These are phyloP conservation scores for Microdochium paspali DNA, from an alignment of 2,329 filamentous ascomycete species.

Conservation along the genomic window DNA sequence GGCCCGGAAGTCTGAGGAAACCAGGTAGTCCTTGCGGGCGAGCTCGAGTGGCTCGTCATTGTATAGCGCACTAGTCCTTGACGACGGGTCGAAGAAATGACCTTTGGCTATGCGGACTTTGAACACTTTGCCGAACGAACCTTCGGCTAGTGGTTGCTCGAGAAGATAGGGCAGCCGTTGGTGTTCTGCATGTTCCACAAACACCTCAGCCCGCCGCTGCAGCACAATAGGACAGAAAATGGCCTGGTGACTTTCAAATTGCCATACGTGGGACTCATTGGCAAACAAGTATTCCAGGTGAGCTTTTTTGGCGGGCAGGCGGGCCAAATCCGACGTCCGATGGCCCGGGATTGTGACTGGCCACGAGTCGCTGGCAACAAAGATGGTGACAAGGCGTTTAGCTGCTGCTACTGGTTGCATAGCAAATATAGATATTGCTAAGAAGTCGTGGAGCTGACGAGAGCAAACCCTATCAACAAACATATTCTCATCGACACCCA, in stretches of 20 bases:
- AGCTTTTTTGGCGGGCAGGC: constrained; percentile 8
- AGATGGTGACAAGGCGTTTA: constrained; percentile 7
- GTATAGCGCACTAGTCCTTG: not conserved
- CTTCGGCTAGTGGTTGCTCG: constrained; percentile 17
- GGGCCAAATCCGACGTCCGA: not conserved
- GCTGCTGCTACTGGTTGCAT: constrained; percentile 13
- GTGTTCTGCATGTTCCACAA: constrained; percentile 9
- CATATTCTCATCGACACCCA: constrained; percentile 7
- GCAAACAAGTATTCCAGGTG: constrained; percentile 12
- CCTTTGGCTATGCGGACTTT: constrained; percentile 19
- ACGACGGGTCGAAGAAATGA: constrained; percentile 15
- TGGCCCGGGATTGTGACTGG: not conserved
- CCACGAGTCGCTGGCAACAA: constrained; percentile 8
- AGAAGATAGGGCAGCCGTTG: constrained; percentile 23
- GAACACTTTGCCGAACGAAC: constrained; percentile 21
- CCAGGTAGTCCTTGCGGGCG: constrained; percentile 27
- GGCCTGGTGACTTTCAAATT: constrained; percentile 20
- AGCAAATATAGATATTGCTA: constrained; percentile 21
- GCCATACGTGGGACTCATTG: constrained; percentile 10
- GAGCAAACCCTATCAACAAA: constrained; percentile 10
- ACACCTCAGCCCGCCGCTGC: constrained; percentile 15
- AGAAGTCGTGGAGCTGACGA: constrained; percentile 17
- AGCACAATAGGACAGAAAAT: constrained; percentile 22
- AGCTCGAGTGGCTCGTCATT: constrained; percentile 13
- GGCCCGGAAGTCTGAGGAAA: constrained; percentile 11